A percentile compares a stretch with the other conserved stretches of the same genome.
Conservation (phyloP, 495 filamentous ascomycete species). For the Neurospora sp. region DNA sequence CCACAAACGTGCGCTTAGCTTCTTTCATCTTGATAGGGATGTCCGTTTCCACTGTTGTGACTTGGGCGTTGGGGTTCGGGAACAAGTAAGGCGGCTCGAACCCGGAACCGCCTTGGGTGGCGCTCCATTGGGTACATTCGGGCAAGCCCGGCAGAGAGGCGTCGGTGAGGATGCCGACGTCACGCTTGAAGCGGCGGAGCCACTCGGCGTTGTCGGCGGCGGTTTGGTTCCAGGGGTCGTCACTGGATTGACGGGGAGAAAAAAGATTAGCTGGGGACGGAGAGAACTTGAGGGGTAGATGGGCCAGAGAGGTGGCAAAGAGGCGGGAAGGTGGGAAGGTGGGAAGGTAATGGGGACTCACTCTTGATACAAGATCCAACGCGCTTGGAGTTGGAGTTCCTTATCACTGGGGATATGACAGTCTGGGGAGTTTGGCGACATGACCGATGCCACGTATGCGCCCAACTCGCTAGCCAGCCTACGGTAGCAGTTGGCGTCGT, state of each 20-base stretch:
- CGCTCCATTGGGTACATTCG: constrained; percentile 24
- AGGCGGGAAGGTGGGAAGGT: not conserved
- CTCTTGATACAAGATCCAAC: constrained; percentile 48
- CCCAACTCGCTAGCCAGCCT: constrained; percentile 36
- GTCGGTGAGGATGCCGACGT: constrained; percentile 43
- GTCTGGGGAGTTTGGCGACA: constrained; percentile 43
- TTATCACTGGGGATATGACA: constrained; percentile 42
- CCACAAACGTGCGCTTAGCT: constrained; percentile 23
- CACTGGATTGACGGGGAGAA: constrained; percentile 22
- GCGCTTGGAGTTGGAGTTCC: constrained; percentile 44
- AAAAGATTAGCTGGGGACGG: not conserved
- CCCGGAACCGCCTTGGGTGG: constrained; percentile 33
- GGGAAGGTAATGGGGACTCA: constrained; percentile 11
- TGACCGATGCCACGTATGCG: constrained; percentile 36
- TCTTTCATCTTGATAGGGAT: constrained; percentile 21
- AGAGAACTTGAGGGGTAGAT: not conserved
- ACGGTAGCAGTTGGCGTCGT: constrained; percentile 46
- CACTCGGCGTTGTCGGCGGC: constrained; percentile 63
- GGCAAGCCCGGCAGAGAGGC: constrained; percentile 35
- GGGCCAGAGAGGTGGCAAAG: not conserved
- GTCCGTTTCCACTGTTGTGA: not conserved
- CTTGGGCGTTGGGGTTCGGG: constrained; percentile 20
- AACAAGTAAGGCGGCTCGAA: constrained; percentile 36
- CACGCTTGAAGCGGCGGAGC: constrained; percentile 59
- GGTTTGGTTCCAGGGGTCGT: constrained; percentile 67